These are phyloP conservation scores for Daedaleopsis nitida DNA, from an alignment of 768 basidiomycete genomes.

Conservation along the genomic window DNA sequence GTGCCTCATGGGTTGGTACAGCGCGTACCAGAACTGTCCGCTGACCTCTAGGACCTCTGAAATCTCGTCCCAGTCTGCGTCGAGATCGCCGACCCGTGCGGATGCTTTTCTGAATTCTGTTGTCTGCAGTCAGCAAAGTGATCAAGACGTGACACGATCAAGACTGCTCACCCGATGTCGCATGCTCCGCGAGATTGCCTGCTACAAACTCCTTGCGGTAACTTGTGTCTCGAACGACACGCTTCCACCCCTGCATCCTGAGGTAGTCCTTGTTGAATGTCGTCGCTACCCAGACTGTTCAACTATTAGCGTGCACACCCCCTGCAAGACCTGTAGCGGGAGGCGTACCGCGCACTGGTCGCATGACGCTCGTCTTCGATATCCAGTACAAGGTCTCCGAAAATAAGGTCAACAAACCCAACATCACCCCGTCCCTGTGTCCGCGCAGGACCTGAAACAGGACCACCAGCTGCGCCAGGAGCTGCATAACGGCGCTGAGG, in stretches of 20 bases:
- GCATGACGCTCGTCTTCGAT: neutral
- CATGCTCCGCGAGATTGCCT: slow-evolving; percentile 55
- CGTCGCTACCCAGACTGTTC: slow-evolving; percentile 67
- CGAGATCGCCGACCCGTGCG: slow-evolving; percentile 39
- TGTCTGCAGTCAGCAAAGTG: slow-evolving; percentile 1
- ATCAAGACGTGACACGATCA: neutral
- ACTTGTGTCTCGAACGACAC: slow-evolving; percentile 47
- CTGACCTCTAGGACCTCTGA: neutral
- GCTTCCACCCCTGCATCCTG: slow-evolving; percentile 63
- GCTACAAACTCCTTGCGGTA: slow-evolving; percentile 80
- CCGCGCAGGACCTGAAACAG: slow-evolving; percentile 55
- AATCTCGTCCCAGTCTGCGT: slow-evolving; percentile 35
- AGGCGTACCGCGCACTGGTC: neutral
- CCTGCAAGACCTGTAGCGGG: neutral
- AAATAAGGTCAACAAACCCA: slow-evolving; percentile 57
- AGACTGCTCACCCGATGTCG: slow-evolving; percentile 48
- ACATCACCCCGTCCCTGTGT: slow-evolving; percentile 62
- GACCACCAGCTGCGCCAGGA: slow-evolving; percentile 62
- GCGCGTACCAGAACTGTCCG: neutral
- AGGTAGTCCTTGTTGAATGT: slow-evolving; percentile 62
- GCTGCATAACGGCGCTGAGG: slow-evolving; percentile 49
- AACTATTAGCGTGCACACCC: neutral
- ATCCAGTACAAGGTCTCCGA: slow-evolving; percentile 44
- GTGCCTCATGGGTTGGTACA: slow-evolving; percentile 2
- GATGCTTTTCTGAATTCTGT: slow-evolving; percentile 35